A percentile compares a stretch with the other conserved stretches of the same genome.
These are phyloP conservation scores for Rhodomyrtus psidioides DNA, from an alignment of 441 rosid species.

Conservation along the genomic window DNA sequence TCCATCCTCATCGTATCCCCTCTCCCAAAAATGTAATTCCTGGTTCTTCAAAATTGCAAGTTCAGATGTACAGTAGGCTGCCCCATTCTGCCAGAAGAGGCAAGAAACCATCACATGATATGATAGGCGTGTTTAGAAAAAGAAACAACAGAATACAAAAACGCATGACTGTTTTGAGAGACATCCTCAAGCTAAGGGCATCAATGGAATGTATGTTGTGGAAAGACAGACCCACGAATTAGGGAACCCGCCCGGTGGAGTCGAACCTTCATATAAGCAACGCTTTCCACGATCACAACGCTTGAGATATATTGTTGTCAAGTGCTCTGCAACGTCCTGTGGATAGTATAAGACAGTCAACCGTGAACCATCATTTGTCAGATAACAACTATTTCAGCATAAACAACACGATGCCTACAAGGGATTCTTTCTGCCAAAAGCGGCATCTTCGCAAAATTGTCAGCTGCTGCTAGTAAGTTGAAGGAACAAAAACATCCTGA, in stretches of 20 bases:
- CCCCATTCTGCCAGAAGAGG: constrained; percentile 35
- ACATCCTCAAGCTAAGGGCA: background rate
- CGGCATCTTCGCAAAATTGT: background rate
- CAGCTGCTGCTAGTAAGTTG: background rate
- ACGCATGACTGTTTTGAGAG: background rate
- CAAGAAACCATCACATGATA: background rate
- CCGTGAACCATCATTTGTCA: background rate
- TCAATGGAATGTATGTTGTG: background rate
- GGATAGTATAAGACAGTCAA: background rate
- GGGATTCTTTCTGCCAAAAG: background rate
- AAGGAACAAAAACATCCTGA: background rate
- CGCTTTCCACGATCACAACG: constrained; percentile 85
- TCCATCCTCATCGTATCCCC: constrained; percentile 67
- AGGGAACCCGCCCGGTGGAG: constrained; percentile 80
- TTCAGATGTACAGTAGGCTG: constrained; percentile 50
- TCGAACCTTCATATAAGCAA: constrained; percentile 83
- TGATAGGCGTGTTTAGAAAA: background rate
- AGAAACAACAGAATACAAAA: background rate
- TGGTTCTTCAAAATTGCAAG: constrained; percentile 63
- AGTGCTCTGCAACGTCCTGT: constrained; percentile 85
- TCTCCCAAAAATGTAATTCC: constrained; percentile 84
- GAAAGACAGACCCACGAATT: constrained; percentile 70
- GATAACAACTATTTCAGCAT: background rate
- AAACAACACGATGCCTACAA: background rate
- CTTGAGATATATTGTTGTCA: constrained; percentile 73